A percentile compares a stretch with the other conserved stretches of the same genome.
Evolutionary conservation across 768 basidiomycete species (phyloP).

Genomic region (Saitozyma podzolica): DNA sequence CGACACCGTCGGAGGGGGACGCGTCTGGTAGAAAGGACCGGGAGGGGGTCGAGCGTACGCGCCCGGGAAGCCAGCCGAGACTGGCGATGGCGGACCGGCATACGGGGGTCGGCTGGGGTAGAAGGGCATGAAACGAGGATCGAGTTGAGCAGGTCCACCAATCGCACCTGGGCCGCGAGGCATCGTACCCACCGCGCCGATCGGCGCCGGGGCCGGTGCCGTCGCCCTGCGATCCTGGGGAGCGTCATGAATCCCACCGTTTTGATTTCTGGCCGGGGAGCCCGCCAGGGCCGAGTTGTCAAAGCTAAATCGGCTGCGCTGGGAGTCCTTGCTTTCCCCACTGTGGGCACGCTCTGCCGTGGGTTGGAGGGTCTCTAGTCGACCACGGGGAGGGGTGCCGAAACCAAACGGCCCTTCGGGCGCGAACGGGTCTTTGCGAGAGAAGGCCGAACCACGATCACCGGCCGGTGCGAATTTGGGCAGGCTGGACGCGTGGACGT

Average conservation of each 20-base stretch:
- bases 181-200: no score
- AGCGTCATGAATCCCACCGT: not conserved
- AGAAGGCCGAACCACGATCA: not conserved
- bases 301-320: constrained; percentile 28
- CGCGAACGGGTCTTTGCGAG: constrained; percentile 10
- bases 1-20: not conserved
- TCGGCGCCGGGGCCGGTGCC: no score
- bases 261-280: constrained; percentile 10
- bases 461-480: not conserved
- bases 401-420: constrained; percentile 5
- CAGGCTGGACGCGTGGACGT: not conserved
- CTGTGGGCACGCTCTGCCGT: constrained; percentile 16
- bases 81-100: constrained; percentile 8
- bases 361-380: constrained; percentile 10
- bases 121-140: constrained; percentile 6
- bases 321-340: constrained; percentile 24
- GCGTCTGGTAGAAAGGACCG: constrained; percentile 12
- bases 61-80: not conserved
- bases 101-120: constrained; percentile 1
- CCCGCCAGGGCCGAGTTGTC: constrained; percentile 17
- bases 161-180: constrained; percentile 19
- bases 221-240: no score
- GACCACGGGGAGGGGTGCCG: constrained; percentile 27
- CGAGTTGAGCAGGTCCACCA: constrained; percentile 14
- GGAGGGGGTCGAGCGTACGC: not conserved